Evolutionary conservation across 768 basidiomycete genomes (phyloP).

Genomic region (Rhodotorula diobovata): DNA sequence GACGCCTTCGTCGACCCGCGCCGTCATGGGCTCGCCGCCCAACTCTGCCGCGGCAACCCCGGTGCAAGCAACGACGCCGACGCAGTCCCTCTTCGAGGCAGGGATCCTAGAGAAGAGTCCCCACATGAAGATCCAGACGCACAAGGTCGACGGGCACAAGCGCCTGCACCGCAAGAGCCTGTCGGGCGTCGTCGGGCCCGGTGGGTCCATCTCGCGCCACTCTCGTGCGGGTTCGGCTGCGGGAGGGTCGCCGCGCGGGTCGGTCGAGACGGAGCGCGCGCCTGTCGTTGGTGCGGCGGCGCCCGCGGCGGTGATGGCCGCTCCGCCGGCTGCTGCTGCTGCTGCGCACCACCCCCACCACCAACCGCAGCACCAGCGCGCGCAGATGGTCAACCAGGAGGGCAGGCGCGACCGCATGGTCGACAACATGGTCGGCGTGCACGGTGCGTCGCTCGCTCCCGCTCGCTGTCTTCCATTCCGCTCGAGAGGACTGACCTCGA

Average conservation of each 20-base stretch:
- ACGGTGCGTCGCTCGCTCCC: neutral
- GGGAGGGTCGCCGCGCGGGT: neutral
- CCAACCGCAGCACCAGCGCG: too few species aligned
- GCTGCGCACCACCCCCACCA: too few species aligned
- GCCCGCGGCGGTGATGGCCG: too few species aligned
- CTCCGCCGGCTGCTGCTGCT: too few species aligned
- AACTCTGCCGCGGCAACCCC: neutral
- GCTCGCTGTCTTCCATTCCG: neutral
- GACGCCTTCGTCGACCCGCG: constrained; percentile 3
- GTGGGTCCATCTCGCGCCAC: neutral
- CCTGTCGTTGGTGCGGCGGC: too few species aligned
- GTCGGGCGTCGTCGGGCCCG: neutral
- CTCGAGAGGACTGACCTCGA: too few species aligned
- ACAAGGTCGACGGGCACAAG: constrained; percentile 14
- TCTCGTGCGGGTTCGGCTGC: too few species aligned
- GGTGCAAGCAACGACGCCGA: neutral
- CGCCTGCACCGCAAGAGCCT: constrained; percentile 28
- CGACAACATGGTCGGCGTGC: constrained; percentile 11
- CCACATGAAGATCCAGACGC: constrained; percentile 30
- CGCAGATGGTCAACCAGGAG: neutral
- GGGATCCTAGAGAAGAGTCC: constrained; percentile 17
- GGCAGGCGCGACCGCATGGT: constrained; percentile 24
- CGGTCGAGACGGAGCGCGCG: neutral
- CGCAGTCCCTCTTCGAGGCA: neutral
- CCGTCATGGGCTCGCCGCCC: constrained; percentile 6